These are phyloP conservation scores for Thielaviopsis cerberus DNA, from an alignment of 2,329 filamentous ascomycete genomes.

Conservation along the genomic window DNA sequence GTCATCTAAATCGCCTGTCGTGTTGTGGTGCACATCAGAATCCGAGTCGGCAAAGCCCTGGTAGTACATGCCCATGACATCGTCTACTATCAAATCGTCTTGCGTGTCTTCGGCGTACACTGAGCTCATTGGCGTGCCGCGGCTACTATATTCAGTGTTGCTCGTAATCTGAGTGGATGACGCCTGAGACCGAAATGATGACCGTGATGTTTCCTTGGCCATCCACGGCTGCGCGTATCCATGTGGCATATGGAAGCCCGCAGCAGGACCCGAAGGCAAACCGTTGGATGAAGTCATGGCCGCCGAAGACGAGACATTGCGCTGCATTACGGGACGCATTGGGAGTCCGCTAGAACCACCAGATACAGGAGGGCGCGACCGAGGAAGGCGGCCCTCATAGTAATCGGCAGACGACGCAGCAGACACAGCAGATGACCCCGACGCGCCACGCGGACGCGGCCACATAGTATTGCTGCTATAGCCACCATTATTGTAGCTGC, in stretches of 20 bases:
- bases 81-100: conserved; percentile 43
- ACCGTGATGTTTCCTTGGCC: conserved; percentile 32
- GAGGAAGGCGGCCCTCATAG: conserved; percentile 18
- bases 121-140: conserved; percentile 55
- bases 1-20: conserved; percentile 19
- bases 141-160: conserved; percentile 68
- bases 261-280: not conserved
- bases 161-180: conserved; percentile 39
- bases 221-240: conserved; percentile 27
- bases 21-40: conserved; percentile 12
- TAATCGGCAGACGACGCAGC: conserved; percentile 24
- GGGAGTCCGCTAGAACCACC: not conserved
- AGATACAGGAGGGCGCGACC: conserved; percentile 10
- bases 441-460: conserved; percentile 16
- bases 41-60: conserved; percentile 35
- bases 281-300: conserved; percentile 1
- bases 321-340: not conserved
- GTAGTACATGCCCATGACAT: conserved; percentile 54
- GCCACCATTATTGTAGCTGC: not conserved
- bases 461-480: conserved; percentile 2
- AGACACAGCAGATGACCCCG: conserved; percentile 27
- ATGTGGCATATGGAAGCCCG: conserved; percentile 1
- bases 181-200: conserved; percentile 37
- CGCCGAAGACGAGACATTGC: not conserved
- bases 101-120: conserved; percentile 28